phyloP scores from a whole-genome alignment of 306 rosid species.

The Ochetophila trinervis region DNA sequence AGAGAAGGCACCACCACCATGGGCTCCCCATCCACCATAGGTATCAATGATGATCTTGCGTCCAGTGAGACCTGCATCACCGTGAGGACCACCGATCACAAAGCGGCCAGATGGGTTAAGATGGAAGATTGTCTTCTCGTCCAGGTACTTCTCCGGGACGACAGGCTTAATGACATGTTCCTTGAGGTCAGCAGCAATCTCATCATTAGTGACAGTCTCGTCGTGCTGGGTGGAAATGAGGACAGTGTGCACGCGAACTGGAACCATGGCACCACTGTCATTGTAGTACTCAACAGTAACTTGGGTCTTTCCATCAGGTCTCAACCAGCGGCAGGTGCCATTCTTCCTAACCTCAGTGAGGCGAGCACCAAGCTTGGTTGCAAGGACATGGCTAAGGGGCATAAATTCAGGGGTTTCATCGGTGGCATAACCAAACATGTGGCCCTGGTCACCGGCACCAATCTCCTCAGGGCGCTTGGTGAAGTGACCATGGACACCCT shows the following conservation, averaged over 20 bases:
- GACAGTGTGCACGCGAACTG: constrained; percentile 94
- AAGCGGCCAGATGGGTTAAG: constrained; percentile 99
- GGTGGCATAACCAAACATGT: constrained; percentile 99
- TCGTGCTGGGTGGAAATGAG: constrained; percentile 99
- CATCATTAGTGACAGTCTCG: constrained; percentile 90
- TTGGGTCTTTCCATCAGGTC: constrained; percentile 99
- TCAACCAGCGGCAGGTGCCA: constrained; percentile 90
- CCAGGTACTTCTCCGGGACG: constrained; percentile 91
- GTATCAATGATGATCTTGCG: constrained; percentile 97
- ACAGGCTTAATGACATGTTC: constrained; percentile 98
- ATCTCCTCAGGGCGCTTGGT: constrained; percentile 99
- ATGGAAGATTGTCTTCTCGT: constrained; percentile 97
- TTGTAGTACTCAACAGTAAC: constrained; percentile 92
- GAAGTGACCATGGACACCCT: constrained; percentile 99
- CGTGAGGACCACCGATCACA: constrained; percentile 98
- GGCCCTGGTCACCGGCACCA: constrained; percentile 99
- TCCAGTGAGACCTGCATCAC: constrained; percentile 99
- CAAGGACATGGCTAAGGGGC: constrained; percentile 97
- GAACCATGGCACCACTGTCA: constrained; percentile 93
- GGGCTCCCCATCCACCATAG: constrained; percentile 99
- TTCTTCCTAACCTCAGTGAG: constrained; percentile 97
- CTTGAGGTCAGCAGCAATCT: constrained; percentile 92
- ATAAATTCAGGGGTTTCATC: constrained; percentile 94
- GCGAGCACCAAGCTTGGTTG: constrained; percentile 90
- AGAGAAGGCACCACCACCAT: constrained; percentile 99